Conservation (phyloP, 495 filamentous ascomycete species). For the Penicillium chermesinum region DNA sequence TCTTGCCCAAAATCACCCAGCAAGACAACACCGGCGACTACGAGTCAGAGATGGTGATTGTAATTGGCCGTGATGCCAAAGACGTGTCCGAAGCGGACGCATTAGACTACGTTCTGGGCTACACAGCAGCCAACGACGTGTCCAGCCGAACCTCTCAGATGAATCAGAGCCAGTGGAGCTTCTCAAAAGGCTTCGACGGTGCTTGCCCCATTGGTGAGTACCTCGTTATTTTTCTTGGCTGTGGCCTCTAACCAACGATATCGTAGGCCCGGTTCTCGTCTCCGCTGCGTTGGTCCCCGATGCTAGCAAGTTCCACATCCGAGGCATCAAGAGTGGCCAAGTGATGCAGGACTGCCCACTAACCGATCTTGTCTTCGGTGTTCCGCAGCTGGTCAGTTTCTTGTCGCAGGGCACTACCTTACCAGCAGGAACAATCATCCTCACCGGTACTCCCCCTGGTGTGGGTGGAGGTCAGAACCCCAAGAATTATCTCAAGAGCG, state of each 20-base stretch:
- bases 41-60: conserved; percentile 73
- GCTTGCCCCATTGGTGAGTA: conserved; percentile 72
- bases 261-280: conserved; percentile 49
- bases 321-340: conserved; percentile 62
- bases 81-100: conserved; percentile 67
- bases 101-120: conserved; percentile 72
- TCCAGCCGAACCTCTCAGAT: conserved; percentile 76
- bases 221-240: background rate
- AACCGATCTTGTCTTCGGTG: conserved; percentile 73
- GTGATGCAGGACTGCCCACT: conserved; percentile 60
- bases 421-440: conserved; percentile 73
- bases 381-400: conserved; percentile 68
- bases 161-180: conserved; percentile 72
- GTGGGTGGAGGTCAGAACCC: conserved; percentile 51
- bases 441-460: conserved; percentile 69
- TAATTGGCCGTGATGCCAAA: conserved; percentile 65
- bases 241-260: background rate
- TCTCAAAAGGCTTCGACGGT: conserved; percentile 81
- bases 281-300: conserved; percentile 52
- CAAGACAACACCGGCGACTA: conserved; percentile 61
- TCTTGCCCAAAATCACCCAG: conserved; percentile 56
- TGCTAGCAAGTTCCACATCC: conserved; percentile 59
- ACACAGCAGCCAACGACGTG: conserved; percentile 75
- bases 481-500: conserved; percentile 51
- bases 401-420: conserved; percentile 74